phyloP scores from a whole-genome alignment of 805 yeast species.

The Suhomyces kilbournensis region DNA sequence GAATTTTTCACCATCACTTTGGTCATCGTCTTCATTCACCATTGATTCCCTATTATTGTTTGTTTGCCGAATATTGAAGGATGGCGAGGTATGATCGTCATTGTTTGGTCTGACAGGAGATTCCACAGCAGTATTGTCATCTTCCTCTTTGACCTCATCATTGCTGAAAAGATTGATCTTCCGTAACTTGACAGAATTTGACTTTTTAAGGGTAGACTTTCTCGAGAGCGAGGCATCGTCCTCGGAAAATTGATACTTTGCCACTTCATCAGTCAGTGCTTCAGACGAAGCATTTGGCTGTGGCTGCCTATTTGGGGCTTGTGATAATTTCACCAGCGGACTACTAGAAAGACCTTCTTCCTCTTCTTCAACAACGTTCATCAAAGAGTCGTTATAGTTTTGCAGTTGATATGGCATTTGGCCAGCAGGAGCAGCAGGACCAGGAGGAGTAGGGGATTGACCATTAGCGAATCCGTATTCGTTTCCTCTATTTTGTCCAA shows the following conservation, averaged over 20 bases:
- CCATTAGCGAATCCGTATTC: neutral
- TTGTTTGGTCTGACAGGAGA: neutral
- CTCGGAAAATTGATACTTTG: slow-evolving; percentile 31
- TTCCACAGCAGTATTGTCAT: neutral
- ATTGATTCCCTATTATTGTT: slow-evolving; percentile 12
- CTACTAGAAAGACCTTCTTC: slow-evolving; percentile 20
- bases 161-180: slow-evolving; percentile 35
- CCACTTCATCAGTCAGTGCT: slow-evolving; percentile 15
- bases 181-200: slow-evolving; percentile 40
- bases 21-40: slow-evolving; percentile 10
- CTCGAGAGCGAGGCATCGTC: slow-evolving; percentile 30
- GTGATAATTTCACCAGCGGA: neutral
- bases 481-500: neutral
- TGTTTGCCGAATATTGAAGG: slow-evolving; percentile 14
- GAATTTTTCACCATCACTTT: slow-evolving; percentile 13
- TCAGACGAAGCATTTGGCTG: neutral
- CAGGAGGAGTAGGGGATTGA: neutral
- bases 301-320: neutral
- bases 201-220: slow-evolving; percentile 36
- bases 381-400: slow-evolving; percentile 29
- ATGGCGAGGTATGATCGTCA: slow-evolving; percentile 12
- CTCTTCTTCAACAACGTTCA: slow-evolving; percentile 35
- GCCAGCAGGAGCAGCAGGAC: neutral
- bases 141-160: slow-evolving; percentile 7
- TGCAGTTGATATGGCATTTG: neutral